Percentiles rank a stretch among this genome's conserved stretches.
Conservation (phyloP, 2,329 filamentous ascomycete species). For the Colletotrichum sp. region DNA sequence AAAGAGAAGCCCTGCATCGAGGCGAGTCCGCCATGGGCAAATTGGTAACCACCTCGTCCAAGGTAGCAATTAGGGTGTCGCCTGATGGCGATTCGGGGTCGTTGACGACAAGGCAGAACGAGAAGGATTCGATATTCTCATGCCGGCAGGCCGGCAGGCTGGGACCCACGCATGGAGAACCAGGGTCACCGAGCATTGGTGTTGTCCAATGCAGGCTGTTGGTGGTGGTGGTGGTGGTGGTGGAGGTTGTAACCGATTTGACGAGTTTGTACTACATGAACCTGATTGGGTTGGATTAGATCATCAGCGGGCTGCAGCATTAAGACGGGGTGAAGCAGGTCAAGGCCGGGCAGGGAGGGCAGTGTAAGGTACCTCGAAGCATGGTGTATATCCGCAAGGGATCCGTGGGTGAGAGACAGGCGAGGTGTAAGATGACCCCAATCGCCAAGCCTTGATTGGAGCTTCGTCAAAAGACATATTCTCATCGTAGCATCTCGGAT, state of each 20-base stretch:
- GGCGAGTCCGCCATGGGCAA: neutral
- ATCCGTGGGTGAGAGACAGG: neutral
- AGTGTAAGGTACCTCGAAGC: neutral
- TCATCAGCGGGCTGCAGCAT: neutral
- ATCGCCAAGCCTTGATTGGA: slow-evolving; percentile 5
- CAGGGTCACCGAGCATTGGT: neutral
- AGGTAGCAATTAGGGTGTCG: neutral
- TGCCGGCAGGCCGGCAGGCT: neutral
- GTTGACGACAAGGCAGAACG: neutral
- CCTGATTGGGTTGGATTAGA: neutral
- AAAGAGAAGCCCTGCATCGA: neutral
- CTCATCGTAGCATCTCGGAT: neutral
- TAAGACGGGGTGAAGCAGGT: neutral
- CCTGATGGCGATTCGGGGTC: neutral
- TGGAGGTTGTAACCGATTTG: neutral
- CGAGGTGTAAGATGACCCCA: neutral
- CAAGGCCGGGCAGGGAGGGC: neutral
- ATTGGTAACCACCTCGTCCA: neutral
- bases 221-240: neutral
- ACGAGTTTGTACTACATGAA: neutral
- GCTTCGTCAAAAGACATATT: neutral
- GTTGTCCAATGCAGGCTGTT: neutral
- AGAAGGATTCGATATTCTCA: neutral
- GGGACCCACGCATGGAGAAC: neutral
- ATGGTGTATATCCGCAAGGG: neutral